Evolutionary conservation across 2,329 filamentous ascomycete species (phyloP).

Genomic region (Mycosphaerella sp.): DNA sequence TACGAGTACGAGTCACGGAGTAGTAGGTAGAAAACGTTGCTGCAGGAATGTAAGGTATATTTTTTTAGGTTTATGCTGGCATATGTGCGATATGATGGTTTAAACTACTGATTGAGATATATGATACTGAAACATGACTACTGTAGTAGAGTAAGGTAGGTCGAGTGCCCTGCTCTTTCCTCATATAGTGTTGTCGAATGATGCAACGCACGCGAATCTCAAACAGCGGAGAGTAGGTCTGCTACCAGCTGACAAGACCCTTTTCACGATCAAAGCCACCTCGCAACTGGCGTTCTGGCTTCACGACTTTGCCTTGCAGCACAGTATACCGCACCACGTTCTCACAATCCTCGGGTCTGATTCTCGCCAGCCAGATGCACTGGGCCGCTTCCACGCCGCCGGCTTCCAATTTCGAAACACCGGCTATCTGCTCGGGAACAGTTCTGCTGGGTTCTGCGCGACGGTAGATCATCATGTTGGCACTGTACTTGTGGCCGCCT

Average conservation of each 20-base stretch:
- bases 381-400: slow-evolving; percentile 64
- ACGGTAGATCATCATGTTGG: slow-evolving; percentile 90
- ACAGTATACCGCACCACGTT: slow-evolving; percentile 86
- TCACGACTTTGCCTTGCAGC: slow-evolving; percentile 87
- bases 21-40: too few species aligned
- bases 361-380: slow-evolving; percentile 86
- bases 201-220: background rate
- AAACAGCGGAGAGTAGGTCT: background rate
- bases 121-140: too few species aligned
- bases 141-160: too few species aligned
- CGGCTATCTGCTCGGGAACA: slow-evolving; percentile 29
- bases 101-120: too few species aligned
- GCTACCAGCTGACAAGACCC: slow-evolving; percentile 79
- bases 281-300: slow-evolving; percentile 75
- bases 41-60: too few species aligned
- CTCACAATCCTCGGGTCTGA: slow-evolving; percentile 84
- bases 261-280: slow-evolving; percentile 83
- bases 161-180: too few species aligned
- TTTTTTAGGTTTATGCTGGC: too few species aligned
- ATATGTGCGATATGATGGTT: too few species aligned
- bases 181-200: background rate
- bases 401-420: slow-evolving; percentile 38
- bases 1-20: too few species aligned
- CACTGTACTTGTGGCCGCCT: slow-evolving; percentile 92
- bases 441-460: slow-evolving; percentile 38